Conservation (phyloP, 371 early-diverging fungal genomes). For the Lichtheimia hyalospora region DNA sequence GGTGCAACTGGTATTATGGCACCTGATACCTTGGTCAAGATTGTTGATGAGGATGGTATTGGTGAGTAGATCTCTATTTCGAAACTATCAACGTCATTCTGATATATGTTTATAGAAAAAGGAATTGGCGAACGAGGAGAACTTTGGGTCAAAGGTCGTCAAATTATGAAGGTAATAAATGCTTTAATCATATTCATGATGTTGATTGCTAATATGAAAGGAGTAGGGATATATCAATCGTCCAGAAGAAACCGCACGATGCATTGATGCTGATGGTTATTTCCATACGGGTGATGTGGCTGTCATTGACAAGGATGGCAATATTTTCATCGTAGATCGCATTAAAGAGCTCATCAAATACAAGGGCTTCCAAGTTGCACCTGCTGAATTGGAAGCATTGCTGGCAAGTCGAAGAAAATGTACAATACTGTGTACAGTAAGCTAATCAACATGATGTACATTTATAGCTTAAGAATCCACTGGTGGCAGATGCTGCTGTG, state of each 20-base stretch:
- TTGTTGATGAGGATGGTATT: slow-evolving; percentile 62
- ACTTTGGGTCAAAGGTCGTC: slow-evolving; percentile 78
- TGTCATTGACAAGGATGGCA: slow-evolving; percentile 52
- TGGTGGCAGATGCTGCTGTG: slow-evolving; percentile 70
- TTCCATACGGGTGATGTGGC: slow-evolving; percentile 86
- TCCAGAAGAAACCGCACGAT: slow-evolving; percentile 62
- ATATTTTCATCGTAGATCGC: slow-evolving; percentile 69
- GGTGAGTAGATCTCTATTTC: slow-evolving; percentile 20
- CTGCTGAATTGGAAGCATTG: slow-evolving; percentile 28
- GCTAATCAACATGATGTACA: not conserved
- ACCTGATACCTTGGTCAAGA: slow-evolving; percentile 65
- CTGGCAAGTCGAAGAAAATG: slow-evolving; percentile 27
- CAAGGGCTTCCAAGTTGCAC: slow-evolving; percentile 65
- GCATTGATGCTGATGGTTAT: slow-evolving; percentile 62
- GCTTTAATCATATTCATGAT: not conserved
- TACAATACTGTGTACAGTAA: not conserved
- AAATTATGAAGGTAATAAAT: slow-evolving; percentile 61
- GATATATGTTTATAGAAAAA: slow-evolving; percentile 47
- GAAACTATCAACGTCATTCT: not conserved
- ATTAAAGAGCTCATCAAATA: slow-evolving; percentile 79
- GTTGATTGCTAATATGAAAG: not conserved
- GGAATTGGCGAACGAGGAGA: slow-evolving; percentile 64
- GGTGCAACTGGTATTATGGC: slow-evolving; percentile 67
- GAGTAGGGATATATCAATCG: slow-evolving; percentile 63
- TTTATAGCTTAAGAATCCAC: slow-evolving; percentile 55